Evolutionary conservation across 176 grass and related monocot species (phyloP).

Genomic region (Phoenix dactylifera): DNA sequence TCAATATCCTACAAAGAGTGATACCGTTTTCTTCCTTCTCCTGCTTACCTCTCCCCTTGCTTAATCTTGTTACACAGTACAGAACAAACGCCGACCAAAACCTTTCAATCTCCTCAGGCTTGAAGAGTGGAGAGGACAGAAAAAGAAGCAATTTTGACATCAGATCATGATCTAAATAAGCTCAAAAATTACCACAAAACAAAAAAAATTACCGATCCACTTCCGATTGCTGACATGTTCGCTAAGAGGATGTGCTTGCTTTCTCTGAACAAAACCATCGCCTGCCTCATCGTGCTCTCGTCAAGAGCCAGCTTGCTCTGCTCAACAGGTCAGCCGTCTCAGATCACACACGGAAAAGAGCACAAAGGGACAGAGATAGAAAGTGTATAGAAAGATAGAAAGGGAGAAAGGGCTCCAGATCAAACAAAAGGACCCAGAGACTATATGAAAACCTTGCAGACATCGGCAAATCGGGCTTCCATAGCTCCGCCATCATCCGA

Average conservation of each 20-base stretch:
- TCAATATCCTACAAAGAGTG: constrained; percentile 70
- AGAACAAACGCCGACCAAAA: constrained; percentile 80
- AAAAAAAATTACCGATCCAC: constrained; percentile 52
- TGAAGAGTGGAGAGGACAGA: neutral
- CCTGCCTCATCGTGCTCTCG: constrained; percentile 52
- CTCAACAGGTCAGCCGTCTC: constrained; percentile 14
- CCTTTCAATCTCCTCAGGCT: constrained; percentile 82
- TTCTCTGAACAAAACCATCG: constrained; percentile 58
- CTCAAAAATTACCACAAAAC: neutral
- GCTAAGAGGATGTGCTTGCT: constrained; percentile 50
- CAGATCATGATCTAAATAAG: constrained; percentile 10
- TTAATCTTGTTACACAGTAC: constrained; percentile 74
- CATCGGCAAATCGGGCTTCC: constrained; percentile 17
- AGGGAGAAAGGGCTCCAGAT: neutral
- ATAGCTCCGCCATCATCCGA: constrained; percentile 15
- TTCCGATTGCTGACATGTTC: constrained; percentile 63
- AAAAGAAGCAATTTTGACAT: constrained; percentile 8
- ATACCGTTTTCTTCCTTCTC: constrained; percentile 50
- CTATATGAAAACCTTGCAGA: constrained; percentile 17
- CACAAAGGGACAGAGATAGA: no score
- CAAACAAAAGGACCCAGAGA: neutral
- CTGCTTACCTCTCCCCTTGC: constrained; percentile 27
- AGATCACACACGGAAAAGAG: neutral
- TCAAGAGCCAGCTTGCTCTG: constrained; percentile 64
- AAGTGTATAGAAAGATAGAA: neutral